Evolutionary conservation across 805 yeast species (phyloP).

Genomic region (Cyberlindnera maclurae): DNA sequence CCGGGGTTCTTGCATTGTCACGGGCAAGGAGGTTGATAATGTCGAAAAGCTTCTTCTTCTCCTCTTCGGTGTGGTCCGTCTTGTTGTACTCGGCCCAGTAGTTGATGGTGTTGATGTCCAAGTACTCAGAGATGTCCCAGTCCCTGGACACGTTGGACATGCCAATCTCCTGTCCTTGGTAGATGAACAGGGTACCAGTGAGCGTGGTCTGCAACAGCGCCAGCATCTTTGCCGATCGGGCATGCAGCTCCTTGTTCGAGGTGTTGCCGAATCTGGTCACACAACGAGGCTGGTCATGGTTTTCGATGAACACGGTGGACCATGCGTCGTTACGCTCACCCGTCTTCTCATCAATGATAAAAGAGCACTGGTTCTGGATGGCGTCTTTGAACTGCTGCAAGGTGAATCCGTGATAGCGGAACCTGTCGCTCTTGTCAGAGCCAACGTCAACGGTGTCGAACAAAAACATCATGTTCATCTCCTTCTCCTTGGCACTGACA

Average conservation of each 20-base stretch:
- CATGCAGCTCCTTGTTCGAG: slow-evolving; percentile 26
- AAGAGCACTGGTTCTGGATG: slow-evolving; percentile 28
- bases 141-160: slow-evolving; percentile 37
- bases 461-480: slow-evolving; percentile 35
- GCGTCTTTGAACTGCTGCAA: slow-evolving; percentile 37
- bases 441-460: slow-evolving; percentile 33
- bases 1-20: slow-evolving; percentile 50
- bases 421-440: slow-evolving; percentile 29
- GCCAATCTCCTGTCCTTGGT: slow-evolving; percentile 59
- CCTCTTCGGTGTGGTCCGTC: slow-evolving; percentile 21
- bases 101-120: slow-evolving; percentile 42
- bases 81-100: slow-evolving; percentile 30
- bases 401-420: slow-evolving; percentile 27
- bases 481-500: slow-evolving; percentile 31
- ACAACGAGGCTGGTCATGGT: slow-evolving; percentile 53
- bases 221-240: slow-evolving; percentile 40
- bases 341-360: slow-evolving; percentile 29
- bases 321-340: slow-evolving; percentile 40
- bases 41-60: slow-evolving; percentile 26
- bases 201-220: slow-evolving; percentile 38
- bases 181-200: slow-evolving; percentile 49
- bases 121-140: slow-evolving; percentile 44
- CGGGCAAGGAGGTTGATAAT: slow-evolving; percentile 35
- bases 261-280: slow-evolving; percentile 46
- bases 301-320: slow-evolving; percentile 49